Percentiles rank a stretch among this genome's conserved stretches.
Conservation (phyloP, 805 yeast genomes). For the Yamadazyma takamatsuzukensis region DNA sequence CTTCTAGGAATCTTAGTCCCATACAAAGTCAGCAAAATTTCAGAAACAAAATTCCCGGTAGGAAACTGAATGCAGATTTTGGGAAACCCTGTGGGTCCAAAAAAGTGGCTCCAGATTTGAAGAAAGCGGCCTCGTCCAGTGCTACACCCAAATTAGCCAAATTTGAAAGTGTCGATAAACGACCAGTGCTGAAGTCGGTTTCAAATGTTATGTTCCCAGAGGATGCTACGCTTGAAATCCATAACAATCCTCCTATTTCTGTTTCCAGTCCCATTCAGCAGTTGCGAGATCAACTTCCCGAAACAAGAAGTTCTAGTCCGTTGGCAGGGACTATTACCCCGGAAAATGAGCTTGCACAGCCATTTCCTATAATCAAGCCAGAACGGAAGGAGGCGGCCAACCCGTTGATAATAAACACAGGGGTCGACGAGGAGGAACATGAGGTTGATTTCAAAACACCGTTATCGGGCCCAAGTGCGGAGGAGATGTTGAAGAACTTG, state of each 20-base stretch:
- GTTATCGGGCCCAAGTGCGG: neutral
- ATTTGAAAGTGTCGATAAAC: neutral
- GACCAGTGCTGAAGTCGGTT: conserved; percentile 11
- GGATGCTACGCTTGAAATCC: no score
- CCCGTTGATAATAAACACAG: conserved; percentile 16
- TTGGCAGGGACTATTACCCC: conserved; percentile 12
- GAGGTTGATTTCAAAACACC: conserved; percentile 16
- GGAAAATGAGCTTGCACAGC: conserved; percentile 7
- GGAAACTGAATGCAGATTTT: neutral
- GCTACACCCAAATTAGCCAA: neutral
- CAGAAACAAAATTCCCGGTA: conserved; percentile 2
- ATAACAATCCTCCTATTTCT: no score
- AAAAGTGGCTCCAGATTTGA: no score
- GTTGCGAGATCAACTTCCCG: no score
- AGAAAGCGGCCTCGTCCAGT: no score
- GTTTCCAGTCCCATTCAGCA: no score
- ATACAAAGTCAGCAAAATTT: conserved; percentile 2
- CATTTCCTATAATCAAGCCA: conserved; percentile 7
- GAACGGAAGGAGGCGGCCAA: neutral
- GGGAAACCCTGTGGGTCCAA: no score
- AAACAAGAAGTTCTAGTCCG: neutral
- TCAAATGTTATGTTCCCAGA: conserved; percentile 12
- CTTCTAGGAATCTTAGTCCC: conserved; percentile 5
- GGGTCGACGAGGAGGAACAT: conserved; percentile 1
- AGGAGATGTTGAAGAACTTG: conserved; percentile 4